phyloP scores from a whole-genome alignment of 495 filamentous ascomycete genomes.

The Annulohypoxylon stygium region DNA sequence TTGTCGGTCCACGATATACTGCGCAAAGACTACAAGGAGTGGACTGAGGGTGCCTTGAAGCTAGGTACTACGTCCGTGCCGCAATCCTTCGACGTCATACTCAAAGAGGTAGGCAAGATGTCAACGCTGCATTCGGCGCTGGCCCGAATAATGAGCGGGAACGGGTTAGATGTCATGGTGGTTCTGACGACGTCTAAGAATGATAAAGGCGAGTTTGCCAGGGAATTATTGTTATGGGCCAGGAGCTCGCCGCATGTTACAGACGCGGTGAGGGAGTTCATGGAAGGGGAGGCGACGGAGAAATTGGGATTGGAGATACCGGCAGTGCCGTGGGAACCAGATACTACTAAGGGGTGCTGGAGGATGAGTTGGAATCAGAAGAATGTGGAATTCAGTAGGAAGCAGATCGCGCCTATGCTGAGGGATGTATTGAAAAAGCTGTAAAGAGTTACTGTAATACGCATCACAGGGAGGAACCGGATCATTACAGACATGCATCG shows the following conservation, averaged over 20 bases:
- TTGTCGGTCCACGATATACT: slow-evolving; percentile 81
- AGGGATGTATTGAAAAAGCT: slow-evolving; percentile 69
- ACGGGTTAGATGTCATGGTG: slow-evolving; percentile 70
- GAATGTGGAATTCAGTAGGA: slow-evolving; percentile 78
- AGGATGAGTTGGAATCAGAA: slow-evolving; percentile 76
- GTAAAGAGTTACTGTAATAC: not conserved
- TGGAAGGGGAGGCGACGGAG: slow-evolving; percentile 53
- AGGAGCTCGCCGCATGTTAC: slow-evolving; percentile 57
- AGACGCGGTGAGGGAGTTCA: slow-evolving; percentile 68
- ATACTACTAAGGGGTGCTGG: slow-evolving; percentile 51
- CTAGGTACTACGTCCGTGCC: slow-evolving; percentile 84
- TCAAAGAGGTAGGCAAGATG: slow-evolving; percentile 66
- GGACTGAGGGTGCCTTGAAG: slow-evolving; percentile 70
- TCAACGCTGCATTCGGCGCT: slow-evolving; percentile 52
- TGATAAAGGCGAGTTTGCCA: slow-evolving; percentile 66
- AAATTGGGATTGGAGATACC: slow-evolving; percentile 71
- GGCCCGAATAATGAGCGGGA: slow-evolving; percentile 68
- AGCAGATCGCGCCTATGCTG: slow-evolving; percentile 89
- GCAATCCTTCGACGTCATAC: slow-evolving; percentile 72
- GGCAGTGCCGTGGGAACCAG: too few relatives aligned
- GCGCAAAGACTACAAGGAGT: slow-evolving; percentile 93
- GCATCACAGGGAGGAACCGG: not conserved
- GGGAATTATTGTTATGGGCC: slow-evolving; percentile 82
- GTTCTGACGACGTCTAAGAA: slow-evolving; percentile 81
- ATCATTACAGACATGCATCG: not conserved